Percentiles rank a stretch among this genome's conserved stretches.
Conservation (phyloP, 768 basidiomycete genomes). For the Trametopsis cervina region DNA sequence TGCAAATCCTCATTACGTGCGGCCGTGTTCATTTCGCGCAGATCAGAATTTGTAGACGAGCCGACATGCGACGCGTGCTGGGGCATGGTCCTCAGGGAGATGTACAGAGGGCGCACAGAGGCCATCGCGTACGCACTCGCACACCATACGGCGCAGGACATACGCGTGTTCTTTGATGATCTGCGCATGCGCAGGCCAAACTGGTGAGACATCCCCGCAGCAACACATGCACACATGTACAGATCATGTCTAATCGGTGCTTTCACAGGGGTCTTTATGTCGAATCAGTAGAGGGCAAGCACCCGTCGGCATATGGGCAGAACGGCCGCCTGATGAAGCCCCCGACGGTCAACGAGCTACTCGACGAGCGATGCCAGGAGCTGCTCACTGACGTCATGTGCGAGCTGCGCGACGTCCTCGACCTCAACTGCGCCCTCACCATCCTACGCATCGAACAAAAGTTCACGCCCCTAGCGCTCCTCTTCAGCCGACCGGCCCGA, state of each 20-base stretch:
- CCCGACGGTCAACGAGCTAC: no score
- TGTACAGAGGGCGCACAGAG: background rate
- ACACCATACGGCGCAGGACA: background rate
- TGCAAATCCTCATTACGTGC: background rate
- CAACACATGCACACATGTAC: no score
- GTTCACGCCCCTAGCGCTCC: background rate
- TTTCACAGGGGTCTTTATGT: no score
- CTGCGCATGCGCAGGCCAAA: background rate
- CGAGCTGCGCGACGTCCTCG: constrained; percentile 1
- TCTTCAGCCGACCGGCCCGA: background rate
- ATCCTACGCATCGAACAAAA: background rate
- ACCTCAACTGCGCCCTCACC: background rate
- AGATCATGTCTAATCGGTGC: no score
- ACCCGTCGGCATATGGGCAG: no score
- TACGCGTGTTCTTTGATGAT: background rate
- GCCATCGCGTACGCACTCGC: background rate
- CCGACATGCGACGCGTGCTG: background rate
- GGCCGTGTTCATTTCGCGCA: no score
- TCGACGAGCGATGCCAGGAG: no score
- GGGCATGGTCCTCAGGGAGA: background rate
- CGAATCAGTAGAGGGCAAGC: no score
- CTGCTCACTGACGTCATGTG: background rate
- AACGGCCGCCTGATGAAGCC: no score
- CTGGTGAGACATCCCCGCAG: background rate
- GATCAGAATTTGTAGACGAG: background rate